Evolutionary conservation across 2,329 filamentous ascomycete species (phyloP), one percentile per base, ranked within the genome.

Genomic region (Anthostomella pinea): DNA sequence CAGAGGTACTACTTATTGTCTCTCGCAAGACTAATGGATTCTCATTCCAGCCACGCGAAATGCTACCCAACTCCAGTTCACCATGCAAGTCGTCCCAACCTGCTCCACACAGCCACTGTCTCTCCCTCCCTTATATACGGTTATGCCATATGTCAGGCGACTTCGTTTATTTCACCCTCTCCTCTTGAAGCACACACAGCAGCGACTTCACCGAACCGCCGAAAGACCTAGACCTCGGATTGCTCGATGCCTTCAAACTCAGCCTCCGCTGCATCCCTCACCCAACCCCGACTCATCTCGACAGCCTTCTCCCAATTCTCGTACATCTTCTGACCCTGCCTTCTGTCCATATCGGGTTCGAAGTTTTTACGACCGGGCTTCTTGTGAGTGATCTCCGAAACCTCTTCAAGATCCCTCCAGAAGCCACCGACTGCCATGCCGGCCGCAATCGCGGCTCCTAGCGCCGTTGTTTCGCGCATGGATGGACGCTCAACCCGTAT

Each of bases 391-490:
- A 93, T 81, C 42, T 81, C 70, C 51, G 79, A 79, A 20, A 95
- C 67, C 52, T 91, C 85, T 18, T 81, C 75, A 39, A 93, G 79
- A 54, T 79, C 75, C 45, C 78, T 75, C 87, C 88, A 95, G 21
- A 91, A 78, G 28, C 77, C 82, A 9, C 86, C 79, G 8, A 56
- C 48, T 7, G 88, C 87, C 41, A 95, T 80, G n/a, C 86, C 89
- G 7, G 89, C 89, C 11, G 89, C 87, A 52, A 95, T 91, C 30
- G 89, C 89, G 10, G 89, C 88, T 17, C 89, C 89, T 2, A 95
- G 75, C 1, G 88, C 85, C 1, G 89, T 95, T 4, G 88, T 94
- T 68, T 95, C 89, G 39, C 86, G 83, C 89, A 95, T 95, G 38
- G 79, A 75, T 0, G 89, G 89, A 16, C 89, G 81, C 60, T 90